Base-by-base conservation (phyloP, 2,329 filamentous ascomycete genomes). In the Drechslera avenae region DNA sequence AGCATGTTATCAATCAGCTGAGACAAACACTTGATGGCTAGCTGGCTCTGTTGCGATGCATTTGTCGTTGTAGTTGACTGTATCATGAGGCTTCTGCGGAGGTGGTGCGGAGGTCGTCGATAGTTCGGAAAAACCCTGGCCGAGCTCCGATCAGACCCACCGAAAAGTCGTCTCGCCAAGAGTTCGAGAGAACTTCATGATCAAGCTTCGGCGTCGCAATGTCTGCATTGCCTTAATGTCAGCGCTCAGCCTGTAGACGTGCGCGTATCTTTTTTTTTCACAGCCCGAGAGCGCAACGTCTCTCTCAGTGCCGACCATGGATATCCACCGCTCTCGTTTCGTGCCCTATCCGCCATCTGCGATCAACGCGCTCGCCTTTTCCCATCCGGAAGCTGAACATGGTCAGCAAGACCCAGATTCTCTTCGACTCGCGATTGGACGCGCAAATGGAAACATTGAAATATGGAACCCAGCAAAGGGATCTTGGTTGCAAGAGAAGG, bases 261-360 rank as follows among this genome's bases (percentile, higher is more conserved):
- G 56, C 55, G 56, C 49, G 46, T 39, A 57, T 52, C 31, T 51
- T 34, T 7, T 52, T 31, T 51, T 34, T 7, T 21, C 13, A 39
- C 4, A 35, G 18, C 21, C 12, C 28, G 12, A 12, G 10, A 28
- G 36, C 48, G 18, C 32, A 21, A 34, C 21, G 14, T 12, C 12
- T 3, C 33, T 21, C 14, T 42, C 16, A 30, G 23, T 10, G 23
- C 48, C 21, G 16, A 34, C 40, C 52, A 97, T 97, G 93, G 93
- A 97, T 77, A 88, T 99, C 72, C 94, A 99, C 79, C 90, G 94
- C 67, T 96, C 92, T 71, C 90, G 94, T 71, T 99, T 99, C 77
- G 89, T 99, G 63, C 89, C 90, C 33, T 97, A 90, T 76, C 91
- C 91, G 59, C 88, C 91, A 6, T 91, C 91, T 53, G 88, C 91